These are phyloP conservation scores for Torulaspora delbrueckii DNA, from an alignment of 805 yeast genomes.

Conservation along the genomic window DNA sequence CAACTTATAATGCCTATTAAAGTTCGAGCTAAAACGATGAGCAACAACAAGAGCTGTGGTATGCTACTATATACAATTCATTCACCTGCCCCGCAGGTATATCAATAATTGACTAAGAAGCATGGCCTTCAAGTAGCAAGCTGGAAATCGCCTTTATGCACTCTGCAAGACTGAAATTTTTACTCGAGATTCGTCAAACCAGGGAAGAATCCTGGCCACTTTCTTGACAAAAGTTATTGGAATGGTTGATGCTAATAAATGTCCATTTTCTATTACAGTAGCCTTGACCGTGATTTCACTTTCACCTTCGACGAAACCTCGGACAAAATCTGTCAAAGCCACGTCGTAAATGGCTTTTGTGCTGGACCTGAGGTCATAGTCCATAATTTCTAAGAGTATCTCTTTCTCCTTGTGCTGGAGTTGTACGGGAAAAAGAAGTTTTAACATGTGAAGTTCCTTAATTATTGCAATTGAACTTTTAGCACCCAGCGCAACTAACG, in stretches of 20 bases:
- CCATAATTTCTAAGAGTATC: slow-evolving; percentile 12
- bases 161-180: background rate
- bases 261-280: slow-evolving; percentile 8
- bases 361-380: slow-evolving; percentile 15
- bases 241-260: slow-evolving; percentile 5
- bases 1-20: background rate
- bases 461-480: slow-evolving; percentile 10
- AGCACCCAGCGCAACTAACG: slow-evolving; percentile 4
- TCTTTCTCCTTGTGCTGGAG: slow-evolving; percentile 1
- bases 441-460: slow-evolving; percentile 14
- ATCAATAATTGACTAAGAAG: background rate
- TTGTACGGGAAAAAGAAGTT: slow-evolving; percentile 16
- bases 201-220: slow-evolving; percentile 16
- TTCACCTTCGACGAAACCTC: slow-evolving; percentile 3
- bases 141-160: too few relatives aligned
- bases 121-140: background rate
- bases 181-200: slow-evolving; percentile 16
- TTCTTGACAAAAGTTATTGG: slow-evolving; percentile 11
- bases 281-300: slow-evolving; percentile 7
- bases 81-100: background rate
- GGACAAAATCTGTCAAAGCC: slow-evolving; percentile 15
- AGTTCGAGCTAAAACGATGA: background rate
- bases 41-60: too few relatives aligned
- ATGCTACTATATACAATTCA: too few relatives aligned
- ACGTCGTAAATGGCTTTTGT: slow-evolving; percentile 13